Evolutionary conservation across 306 rosid species (phyloP).

Genomic region (Pueraria montana): DNA sequence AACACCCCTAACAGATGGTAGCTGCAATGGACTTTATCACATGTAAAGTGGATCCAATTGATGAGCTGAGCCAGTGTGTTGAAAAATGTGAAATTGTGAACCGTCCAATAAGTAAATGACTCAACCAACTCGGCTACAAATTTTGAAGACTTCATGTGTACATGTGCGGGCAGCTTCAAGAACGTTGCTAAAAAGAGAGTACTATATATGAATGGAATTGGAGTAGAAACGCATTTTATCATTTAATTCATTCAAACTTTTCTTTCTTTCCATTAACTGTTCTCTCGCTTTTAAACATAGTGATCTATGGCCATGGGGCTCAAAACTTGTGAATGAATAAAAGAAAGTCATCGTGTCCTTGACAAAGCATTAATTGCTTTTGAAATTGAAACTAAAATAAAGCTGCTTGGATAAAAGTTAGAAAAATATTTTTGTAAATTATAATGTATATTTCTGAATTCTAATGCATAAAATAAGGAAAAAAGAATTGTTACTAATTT

Average conservation of each 20-base stretch:
- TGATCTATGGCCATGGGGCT: neutral
- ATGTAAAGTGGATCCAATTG: too few relatives aligned
- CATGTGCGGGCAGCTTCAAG: neutral
- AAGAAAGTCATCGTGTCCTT: neutral
- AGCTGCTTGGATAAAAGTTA: too few relatives aligned
- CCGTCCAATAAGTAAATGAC: neutral
- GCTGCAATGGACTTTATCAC: neutral
- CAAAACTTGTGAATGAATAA: constrained; percentile 1
- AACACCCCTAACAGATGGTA: neutral
- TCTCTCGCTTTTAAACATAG: neutral
- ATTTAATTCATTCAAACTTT: neutral
- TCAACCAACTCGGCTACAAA: neutral
- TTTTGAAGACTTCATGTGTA: neutral
- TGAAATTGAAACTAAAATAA: neutral
- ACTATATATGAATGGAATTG: neutral
- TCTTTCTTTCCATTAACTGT: neutral
- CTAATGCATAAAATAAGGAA: too few relatives aligned
- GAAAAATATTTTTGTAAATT: too few relatives aligned
- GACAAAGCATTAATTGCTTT: neutral
- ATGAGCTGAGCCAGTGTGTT: too few relatives aligned
- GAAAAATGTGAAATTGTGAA: neutral
- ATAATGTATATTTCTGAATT: too few relatives aligned
- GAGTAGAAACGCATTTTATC: neutral
- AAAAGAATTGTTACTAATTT: too few relatives aligned
- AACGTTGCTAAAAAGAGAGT: too few relatives aligned